Evolutionary conservation across 148 eudicot genomes (phyloP).

Genomic region (Dianthus caryophyllus): DNA sequence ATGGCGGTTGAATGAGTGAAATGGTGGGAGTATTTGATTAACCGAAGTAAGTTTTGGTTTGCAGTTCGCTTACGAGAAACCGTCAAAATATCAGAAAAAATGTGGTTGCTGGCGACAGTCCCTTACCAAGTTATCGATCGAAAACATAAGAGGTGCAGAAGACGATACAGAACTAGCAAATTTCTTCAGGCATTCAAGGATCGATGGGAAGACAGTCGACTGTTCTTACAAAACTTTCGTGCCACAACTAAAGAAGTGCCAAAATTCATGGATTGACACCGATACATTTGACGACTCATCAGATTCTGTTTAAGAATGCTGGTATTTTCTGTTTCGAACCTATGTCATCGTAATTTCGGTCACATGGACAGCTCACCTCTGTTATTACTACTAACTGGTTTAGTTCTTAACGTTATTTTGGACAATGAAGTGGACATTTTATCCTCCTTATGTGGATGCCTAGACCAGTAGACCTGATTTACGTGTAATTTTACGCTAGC

Average conservation of each 20-base stretch:
- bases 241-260: background rate
- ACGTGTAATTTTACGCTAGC: too few species aligned
- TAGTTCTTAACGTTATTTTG: too few species aligned
- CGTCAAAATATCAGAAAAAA: conserved; percentile 6
- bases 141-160: conserved; percentile 7
- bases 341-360: background rate
- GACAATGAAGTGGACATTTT: too few species aligned
- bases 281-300: background rate
- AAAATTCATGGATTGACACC: background rate
- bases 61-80: conserved; percentile 12
- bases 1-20: too few species aligned
- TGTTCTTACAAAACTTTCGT: background rate
- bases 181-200: conserved; percentile 10
- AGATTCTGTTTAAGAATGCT: background rate
- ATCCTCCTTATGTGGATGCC: background rate
- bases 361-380: too few species aligned
- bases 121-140: conserved; percentile 4
- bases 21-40: too few species aligned
- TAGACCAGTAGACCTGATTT: background rate
- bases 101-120: conserved; percentile 19
- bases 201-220: conserved; percentile 12
- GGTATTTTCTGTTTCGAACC: background rate
- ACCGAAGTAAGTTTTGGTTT: background rate
- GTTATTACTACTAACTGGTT: too few species aligned
- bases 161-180: conserved; percentile 8